These are phyloP conservation scores for Rubus idaeus DNA, from an alignment of 306 rosid genomes.

Conservation along the genomic window DNA sequence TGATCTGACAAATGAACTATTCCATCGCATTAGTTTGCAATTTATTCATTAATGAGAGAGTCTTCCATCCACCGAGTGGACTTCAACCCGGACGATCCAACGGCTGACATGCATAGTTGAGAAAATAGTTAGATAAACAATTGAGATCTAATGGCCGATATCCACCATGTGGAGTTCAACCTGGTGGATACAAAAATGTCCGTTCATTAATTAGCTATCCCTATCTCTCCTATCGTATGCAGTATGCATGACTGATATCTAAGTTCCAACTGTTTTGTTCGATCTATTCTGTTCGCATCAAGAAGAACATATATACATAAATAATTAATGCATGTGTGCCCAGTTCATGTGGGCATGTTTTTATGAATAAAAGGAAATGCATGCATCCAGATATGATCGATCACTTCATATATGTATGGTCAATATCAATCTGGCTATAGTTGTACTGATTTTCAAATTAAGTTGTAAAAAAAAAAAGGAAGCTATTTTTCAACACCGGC, in stretches of 20 bases:
- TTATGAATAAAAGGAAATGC: background rate
- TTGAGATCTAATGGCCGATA: no score
- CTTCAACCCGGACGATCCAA: no score
- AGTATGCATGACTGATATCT: background rate
- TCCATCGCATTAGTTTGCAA: background rate
- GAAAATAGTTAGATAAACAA: no score
- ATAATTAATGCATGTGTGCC: background rate
- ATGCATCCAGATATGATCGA: background rate
- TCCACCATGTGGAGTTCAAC: no score
- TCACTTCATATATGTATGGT: background rate
- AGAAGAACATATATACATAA: background rate
- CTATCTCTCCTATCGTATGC: no score
- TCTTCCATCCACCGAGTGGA: no score
- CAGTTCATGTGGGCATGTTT: conserved; percentile 23
- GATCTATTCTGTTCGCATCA: background rate
- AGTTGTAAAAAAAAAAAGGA: no score
- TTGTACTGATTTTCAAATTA: no score
- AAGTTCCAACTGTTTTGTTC: background rate
- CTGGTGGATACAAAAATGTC: no score
- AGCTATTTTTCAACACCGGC: background rate
- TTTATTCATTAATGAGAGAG: no score
- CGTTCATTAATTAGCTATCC: no score
- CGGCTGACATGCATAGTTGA: no score
- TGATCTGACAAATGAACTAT: background rate
- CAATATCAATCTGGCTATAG: background rate